A percentile compares a stretch with the other conserved stretches of the same genome.
Conservation (phyloP, 2,329 filamentous ascomycete species). For the Eutypella sp. region DNA sequence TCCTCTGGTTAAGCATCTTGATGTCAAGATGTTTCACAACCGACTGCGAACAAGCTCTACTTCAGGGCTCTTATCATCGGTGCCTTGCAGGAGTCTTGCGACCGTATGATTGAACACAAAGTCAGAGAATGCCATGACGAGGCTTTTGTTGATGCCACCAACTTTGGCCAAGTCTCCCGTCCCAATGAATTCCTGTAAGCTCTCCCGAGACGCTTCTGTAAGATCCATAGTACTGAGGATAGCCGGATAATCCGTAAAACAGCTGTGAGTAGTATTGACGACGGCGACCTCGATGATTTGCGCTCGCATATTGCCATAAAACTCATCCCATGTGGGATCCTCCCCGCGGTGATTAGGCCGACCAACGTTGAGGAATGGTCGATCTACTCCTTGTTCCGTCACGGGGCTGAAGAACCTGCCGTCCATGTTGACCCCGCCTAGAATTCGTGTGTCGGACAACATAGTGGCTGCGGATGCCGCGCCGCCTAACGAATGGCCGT, state of each 20-base stretch:
- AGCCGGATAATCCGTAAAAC: slow-evolving; percentile 24
- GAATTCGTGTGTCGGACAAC: slow-evolving; percentile 2
- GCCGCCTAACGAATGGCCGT: slow-evolving; percentile 8
- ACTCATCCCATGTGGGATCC: slow-evolving; percentile 27
- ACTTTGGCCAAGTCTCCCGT: not conserved
- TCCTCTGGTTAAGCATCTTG: no score
- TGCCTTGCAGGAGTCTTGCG: not conserved
- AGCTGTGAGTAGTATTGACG: slow-evolving; percentile 23
- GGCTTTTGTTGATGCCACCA: not conserved
- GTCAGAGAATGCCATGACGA: not conserved
- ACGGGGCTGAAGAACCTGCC: slow-evolving; percentile 19
- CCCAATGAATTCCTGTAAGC: not conserved
- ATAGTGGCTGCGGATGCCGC: slow-evolving; percentile 2
- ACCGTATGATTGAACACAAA: not conserved
- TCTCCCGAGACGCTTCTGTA: not conserved
- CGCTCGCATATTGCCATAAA: slow-evolving; percentile 23
- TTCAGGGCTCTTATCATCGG: not conserved
- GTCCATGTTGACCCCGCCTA: slow-evolving; percentile 5
- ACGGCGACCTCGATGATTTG: slow-evolving; percentile 20
- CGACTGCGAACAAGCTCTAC: not conserved
- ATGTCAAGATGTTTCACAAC: no score
- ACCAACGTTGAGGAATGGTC: slow-evolving; percentile 28
- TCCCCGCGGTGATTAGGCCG: slow-evolving; percentile 22
- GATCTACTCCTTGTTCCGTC: slow-evolving; percentile 20
- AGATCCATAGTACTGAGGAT: not conserved